Conservation (phyloP, 73 alveolate species). For the Effrenium voratum region DNA sequence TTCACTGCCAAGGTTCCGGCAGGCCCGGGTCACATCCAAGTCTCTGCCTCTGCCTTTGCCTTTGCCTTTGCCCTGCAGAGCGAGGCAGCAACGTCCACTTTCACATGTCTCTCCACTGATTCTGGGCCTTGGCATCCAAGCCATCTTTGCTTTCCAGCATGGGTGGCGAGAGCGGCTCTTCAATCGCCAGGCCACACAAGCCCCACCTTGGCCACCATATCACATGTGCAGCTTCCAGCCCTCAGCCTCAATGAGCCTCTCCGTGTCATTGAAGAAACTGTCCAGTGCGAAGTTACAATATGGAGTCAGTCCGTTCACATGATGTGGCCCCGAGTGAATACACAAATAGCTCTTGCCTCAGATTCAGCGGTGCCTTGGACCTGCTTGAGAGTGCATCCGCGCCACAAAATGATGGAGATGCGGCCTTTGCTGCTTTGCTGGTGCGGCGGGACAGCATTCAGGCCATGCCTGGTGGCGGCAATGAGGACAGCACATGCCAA, state of each 20-base stretch:
- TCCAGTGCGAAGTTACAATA: no score
- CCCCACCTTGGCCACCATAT: slow-evolving; percentile 35
- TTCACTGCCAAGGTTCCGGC: slow-evolving; percentile 19
- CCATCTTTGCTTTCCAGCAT: slow-evolving; percentile 23
- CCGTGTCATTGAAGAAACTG: no score
- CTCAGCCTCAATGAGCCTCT: not conserved
- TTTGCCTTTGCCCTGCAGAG: slow-evolving; percentile 42
- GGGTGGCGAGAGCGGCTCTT: slow-evolving; percentile 51
- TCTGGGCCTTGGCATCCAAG: not conserved
- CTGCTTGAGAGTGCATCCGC: no score
- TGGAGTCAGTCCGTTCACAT: no score
- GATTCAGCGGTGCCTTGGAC: no score
- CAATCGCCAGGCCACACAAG: slow-evolving; percentile 37
- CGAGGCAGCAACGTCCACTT: not conserved
- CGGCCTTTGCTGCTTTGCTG: slow-evolving; percentile 89
- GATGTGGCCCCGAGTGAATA: not conserved
- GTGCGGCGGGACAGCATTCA: slow-evolving; percentile 70
- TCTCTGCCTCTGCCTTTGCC: slow-evolving; percentile 34
- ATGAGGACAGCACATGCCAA: no score
- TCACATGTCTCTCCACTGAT: not conserved
- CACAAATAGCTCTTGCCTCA: no score
- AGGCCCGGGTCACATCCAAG: not conserved
- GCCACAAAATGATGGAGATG: slow-evolving; percentile 69
- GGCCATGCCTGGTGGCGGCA: slow-evolving; percentile 38
- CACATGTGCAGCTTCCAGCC: not conserved